Conservation (phyloP, 768 basidiomycete genomes). For the Pseudohyphozyma bogoriensis region DNA sequence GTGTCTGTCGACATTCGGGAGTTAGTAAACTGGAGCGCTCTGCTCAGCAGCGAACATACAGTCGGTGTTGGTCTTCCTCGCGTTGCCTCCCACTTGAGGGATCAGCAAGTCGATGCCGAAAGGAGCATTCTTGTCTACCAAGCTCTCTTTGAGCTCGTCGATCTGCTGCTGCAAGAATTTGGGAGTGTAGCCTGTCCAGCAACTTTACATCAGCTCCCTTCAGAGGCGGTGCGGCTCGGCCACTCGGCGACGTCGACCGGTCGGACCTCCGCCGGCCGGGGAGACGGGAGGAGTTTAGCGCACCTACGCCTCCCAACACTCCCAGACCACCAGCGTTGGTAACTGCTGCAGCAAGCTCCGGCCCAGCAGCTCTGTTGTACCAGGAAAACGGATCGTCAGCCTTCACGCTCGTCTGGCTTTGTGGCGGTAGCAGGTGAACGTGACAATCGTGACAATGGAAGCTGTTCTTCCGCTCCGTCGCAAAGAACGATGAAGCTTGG, state of each 20-base stretch:
- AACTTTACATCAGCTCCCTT: conserved; percentile 46
- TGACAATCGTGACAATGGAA: no score
- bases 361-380: conserved; percentile 2
- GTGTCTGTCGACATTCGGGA: conserved; percentile 96
- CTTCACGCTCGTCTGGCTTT: no score
- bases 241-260: not conserved
- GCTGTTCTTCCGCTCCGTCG: no score
- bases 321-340: conserved; percentile 89
- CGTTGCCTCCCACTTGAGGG: conserved; percentile 50
- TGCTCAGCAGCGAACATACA: not conserved
- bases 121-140: conserved; percentile 64
- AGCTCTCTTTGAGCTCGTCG: conserved; percentile 56
- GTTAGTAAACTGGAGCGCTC: no score
- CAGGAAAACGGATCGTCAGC: no score
- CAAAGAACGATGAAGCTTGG: no score
- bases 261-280: not conserved
- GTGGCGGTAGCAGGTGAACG: no score
- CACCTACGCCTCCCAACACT: conserved; percentile 65
- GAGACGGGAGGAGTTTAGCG: no score
- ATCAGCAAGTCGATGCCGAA: conserved; percentile 88
- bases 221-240: no score
- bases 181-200: conserved; percentile 56
- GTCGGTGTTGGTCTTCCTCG: conserved; percentile 42
- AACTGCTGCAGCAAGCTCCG: conserved; percentile 68
- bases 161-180: conserved; percentile 71